Evolutionary conservation across 495 filamentous ascomycete species (phyloP).

Genomic region (Daldinia concentrica): DNA sequence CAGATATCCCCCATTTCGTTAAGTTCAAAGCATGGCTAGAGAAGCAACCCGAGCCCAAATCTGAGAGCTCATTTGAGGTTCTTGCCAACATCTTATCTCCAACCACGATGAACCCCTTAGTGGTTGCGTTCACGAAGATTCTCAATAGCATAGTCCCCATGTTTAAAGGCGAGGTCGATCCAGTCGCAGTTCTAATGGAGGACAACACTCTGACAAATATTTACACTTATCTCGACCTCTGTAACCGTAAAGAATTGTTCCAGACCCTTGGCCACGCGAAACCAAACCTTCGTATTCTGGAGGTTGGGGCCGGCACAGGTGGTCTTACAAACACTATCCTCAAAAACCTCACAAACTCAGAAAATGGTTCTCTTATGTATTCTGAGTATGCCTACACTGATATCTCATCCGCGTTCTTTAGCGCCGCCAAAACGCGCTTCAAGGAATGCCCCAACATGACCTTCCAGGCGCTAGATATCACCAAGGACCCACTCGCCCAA

Average conservation of each 20-base stretch:
- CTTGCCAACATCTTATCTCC: neutral
- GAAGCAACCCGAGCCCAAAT: neutral
- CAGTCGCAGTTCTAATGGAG: neutral
- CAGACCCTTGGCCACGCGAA: neutral
- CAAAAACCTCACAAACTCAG: constrained; percentile 7
- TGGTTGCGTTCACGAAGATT: neutral
- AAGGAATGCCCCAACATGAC: constrained; percentile 49
- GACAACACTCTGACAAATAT: neutral
- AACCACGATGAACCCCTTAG: neutral
- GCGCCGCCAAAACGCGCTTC: constrained; percentile 36
- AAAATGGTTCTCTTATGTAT: constrained; percentile 23
- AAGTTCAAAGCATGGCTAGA: neutral
- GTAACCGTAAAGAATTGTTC: neutral
- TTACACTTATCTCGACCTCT: constrained; percentile 6
- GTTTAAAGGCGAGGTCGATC: neutral
- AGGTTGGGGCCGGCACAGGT: constrained; percentile 53
- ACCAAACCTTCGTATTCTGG: constrained; percentile 5
- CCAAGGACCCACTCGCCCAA: constrained; percentile 49
- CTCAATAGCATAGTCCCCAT: neutral
- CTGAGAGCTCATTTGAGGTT: neutral
- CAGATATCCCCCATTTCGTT: neutral
- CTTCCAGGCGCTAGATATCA: constrained; percentile 56
- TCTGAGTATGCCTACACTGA: constrained; percentile 63
- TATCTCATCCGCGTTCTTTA: constrained; percentile 56
- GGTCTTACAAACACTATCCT: constrained; percentile 52